Evolutionary conservation across 352 stramenopile species (phyloP), one percentile per base, ranked within the genome.

Genomic region (Phytophthora boehmeriae): DNA sequence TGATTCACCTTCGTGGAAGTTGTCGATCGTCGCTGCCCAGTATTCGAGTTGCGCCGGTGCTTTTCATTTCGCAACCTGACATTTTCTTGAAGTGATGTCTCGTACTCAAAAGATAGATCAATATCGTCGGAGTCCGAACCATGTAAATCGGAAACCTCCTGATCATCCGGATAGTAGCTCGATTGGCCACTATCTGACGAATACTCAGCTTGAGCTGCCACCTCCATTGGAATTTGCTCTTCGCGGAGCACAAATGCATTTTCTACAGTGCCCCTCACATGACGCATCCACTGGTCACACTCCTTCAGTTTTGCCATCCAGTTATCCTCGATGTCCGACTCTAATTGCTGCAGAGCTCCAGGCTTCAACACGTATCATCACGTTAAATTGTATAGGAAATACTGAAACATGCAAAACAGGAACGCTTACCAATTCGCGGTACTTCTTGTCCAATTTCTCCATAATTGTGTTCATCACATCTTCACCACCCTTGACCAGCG

Each of bases 401-500:
- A 35, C 27, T 11, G 30, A 51, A 17, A 45, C 5, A 36, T 25
- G 20, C 27, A 52, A 41, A 36, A 19, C 1, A 17, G 10, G 28
- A n/a, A 16, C 25, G 54, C 52, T 36, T 73, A 93, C 84, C 70
- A 78, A 22, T 28, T 58, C 66, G 10, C 63, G 68, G 34, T 68
- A 55, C 42, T 80, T 88, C 13, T 72, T 55, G 8, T 62, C 66
- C 13, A 87, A 48, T 48, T 65, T 71, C 36, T 71, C 63, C 25
- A 86, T 78, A 45, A 93, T 84, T 8, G 39, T 58, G 46, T 93
- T 86, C 74, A 93, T 88, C 23, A 80, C 73, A 71, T 93, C 80
- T 74, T 92, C 82, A 13, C 84, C 84, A 2, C 68, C 74, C 19
- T 81, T 79, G 48, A 90, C 78, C 8, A 92, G 46, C 6, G 66